Evolutionary conservation across 1,284 basidiomycete species (phyloP).

Genomic region (Xerocomus amazonicus): DNA sequence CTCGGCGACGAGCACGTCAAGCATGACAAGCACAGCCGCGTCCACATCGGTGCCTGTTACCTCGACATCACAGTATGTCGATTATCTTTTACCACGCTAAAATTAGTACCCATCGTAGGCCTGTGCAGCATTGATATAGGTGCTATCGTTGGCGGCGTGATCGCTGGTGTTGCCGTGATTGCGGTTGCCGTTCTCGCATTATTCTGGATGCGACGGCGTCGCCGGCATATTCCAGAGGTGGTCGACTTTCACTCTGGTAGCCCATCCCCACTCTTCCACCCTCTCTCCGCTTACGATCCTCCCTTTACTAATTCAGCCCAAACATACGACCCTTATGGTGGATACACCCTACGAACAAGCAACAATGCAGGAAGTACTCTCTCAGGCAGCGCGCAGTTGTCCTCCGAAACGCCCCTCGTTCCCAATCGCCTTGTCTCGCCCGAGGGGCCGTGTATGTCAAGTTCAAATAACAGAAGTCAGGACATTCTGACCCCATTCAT

Average conservation of each 20-base stretch:
- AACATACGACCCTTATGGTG: neutral
- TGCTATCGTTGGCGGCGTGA: slow-evolving; percentile 15
- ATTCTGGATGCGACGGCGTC: slow-evolving; percentile 13
- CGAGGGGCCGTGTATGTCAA: neutral
- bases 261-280: neutral
- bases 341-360: neutral
- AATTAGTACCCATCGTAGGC: neutral
- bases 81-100: neutral
- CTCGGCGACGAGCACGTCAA: neutral
- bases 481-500: slow-evolving; percentile 8
- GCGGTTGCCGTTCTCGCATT: slow-evolving; percentile 2
- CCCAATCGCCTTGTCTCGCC: slow-evolving; percentile 10
- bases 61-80: slow-evolving; percentile 12
- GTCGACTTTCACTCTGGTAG: slow-evolving; percentile 6
- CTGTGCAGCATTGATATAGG: slow-evolving; percentile 4
- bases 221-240: neutral
- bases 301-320: neutral
- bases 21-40: neutral
- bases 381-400: neutral
- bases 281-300: neutral
- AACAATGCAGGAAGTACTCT: neutral
- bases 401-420: slow-evolving; percentile 2
- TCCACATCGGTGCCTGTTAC: neutral
- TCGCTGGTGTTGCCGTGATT: slow-evolving; percentile 10
- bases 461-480: too few relatives aligned